A percentile compares a stretch with the other conserved stretches of the same genome.
phyloP scores from a whole-genome alignment of 176 grass and related monocot species.

The Canna indica region DNA sequence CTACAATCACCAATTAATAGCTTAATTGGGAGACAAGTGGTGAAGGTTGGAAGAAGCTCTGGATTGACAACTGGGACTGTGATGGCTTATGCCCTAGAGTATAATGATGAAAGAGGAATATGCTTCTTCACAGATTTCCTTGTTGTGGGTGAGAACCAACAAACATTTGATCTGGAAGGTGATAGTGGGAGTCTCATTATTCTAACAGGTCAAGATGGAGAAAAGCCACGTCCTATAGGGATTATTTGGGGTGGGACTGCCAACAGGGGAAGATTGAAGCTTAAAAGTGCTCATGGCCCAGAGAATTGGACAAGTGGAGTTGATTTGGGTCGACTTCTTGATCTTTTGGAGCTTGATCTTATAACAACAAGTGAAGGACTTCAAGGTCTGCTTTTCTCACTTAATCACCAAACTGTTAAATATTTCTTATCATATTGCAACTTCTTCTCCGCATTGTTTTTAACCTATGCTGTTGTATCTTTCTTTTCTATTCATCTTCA shows the following conservation, averaged over 20 bases:
- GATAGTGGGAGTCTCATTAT: slow-evolving; percentile 91
- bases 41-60: slow-evolving; percentile 87
- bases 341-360: slow-evolving; percentile 86
- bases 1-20: slow-evolving; percentile 69
- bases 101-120: slow-evolving; percentile 96
- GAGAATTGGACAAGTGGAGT: slow-evolving; percentile 96
- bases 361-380: slow-evolving; percentile 61
- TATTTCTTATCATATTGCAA: slow-evolving; percentile 6
- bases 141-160: slow-evolving; percentile 84
- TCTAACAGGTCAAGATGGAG: slow-evolving; percentile 51
- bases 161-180: slow-evolving; percentile 94
- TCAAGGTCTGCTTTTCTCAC: slow-evolving; percentile 33
- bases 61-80: slow-evolving; percentile 85
- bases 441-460: neutral
- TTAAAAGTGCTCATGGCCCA: slow-evolving; percentile 66
- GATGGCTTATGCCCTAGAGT: slow-evolving; percentile 87
- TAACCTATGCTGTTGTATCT: neutral
- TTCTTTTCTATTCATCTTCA: neutral
- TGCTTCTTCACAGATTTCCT: slow-evolving; percentile 95
- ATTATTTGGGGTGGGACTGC: slow-evolving; percentile 96
- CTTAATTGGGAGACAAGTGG: slow-evolving; percentile 74
- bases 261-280: slow-evolving; percentile 84
- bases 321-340: slow-evolving; percentile 86
- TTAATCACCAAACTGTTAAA: neutral
- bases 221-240: slow-evolving; percentile 73